These are phyloP conservation scores for Stemphylium vesicarium DNA, from an alignment of 2,329 filamentous ascomycete species.

Conservation along the genomic window DNA sequence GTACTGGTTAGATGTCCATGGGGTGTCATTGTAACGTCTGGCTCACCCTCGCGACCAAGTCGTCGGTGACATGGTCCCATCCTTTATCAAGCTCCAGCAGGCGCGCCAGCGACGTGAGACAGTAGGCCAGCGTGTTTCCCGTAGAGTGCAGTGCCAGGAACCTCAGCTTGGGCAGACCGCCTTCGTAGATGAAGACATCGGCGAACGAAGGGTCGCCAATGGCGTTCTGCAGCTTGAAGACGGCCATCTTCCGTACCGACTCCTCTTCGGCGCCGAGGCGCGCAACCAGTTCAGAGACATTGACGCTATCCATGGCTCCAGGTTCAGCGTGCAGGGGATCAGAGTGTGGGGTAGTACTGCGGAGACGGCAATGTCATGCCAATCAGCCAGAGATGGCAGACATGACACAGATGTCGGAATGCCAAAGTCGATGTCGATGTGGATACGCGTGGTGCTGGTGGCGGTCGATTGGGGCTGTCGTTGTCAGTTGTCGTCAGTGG, in stretches of 20 bases:
- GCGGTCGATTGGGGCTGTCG: slow-evolving; percentile 1
- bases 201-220: slow-evolving; percentile 97
- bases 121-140: slow-evolving; percentile 95
- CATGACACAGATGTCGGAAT: slow-evolving; percentile 5
- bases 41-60: slow-evolving; percentile 70
- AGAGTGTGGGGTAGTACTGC: slow-evolving; percentile 21
- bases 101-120: slow-evolving; percentile 84
- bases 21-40: neutral
- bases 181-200: slow-evolving; percentile 91
- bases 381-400: slow-evolving; percentile 15
- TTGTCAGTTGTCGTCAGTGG: neutral
- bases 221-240: slow-evolving; percentile 94
- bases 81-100: slow-evolving; percentile 96
- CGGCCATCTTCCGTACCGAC: slow-evolving; percentile 95
- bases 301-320: slow-evolving; percentile 59
- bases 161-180: slow-evolving; percentile 80
- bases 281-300: slow-evolving; percentile 64
- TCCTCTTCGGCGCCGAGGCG: slow-evolving; percentile 73
- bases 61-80: slow-evolving; percentile 85
- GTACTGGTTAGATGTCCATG: slow-evolving; percentile 15
- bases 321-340: slow-evolving; percentile 8
- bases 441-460: slow-evolving; percentile 7
- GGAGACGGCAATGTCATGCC: slow-evolving; percentile 18
- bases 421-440: slow-evolving; percentile 9
- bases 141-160: slow-evolving; percentile 82